phyloP scores from a whole-genome alignment of 1,139 yeast species.

The Scheffersomyces illinoinensis region DNA sequence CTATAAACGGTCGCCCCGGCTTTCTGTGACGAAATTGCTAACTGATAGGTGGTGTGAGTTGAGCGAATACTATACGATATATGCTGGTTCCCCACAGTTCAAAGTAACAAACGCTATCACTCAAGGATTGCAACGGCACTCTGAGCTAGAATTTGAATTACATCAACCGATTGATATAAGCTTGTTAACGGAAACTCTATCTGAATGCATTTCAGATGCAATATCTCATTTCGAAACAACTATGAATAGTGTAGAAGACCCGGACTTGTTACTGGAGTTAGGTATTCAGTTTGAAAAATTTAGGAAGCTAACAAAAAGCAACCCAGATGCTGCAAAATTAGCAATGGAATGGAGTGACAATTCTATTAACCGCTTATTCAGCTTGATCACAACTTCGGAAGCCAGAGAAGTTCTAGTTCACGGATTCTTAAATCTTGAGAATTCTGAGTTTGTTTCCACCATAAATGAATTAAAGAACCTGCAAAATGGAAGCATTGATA shows the following conservation, averaged over 20 bases:
- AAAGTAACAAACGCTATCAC: conserved; percentile 9
- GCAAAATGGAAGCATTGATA: conserved; percentile 2
- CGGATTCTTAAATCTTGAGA: conserved; percentile 42
- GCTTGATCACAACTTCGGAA: conserved; percentile 45
- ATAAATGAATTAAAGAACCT: conserved; percentile 2
- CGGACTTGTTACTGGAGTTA: conserved; percentile 1
- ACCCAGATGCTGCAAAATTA: conserved; percentile 17
- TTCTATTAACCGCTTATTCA: conserved; percentile 32
- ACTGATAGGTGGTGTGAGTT: conserved; percentile 27
- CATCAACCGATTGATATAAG: conserved; percentile 12
- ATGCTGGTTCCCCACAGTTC: conserved; percentile 15
- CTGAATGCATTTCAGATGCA: background rate
- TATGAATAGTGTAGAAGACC: background rate
- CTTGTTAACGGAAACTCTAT: background rate
- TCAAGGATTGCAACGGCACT: conserved; percentile 12
- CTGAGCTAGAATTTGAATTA: conserved; percentile 10
- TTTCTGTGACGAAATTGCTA: conserved; percentile 24
- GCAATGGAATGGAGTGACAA: conserved; percentile 37
- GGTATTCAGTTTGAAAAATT: background rate
- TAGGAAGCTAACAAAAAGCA: conserved; percentile 10
- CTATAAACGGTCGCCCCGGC: conserved; percentile 17
- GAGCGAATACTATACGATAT: conserved; percentile 20
- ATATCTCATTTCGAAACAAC: conserved; percentile 1
- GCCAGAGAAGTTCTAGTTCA: conserved; percentile 65
- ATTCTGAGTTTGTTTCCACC: conserved; percentile 22